Evolutionary conservation across 306 rosid species (phyloP).

Genomic region (Astragalus glycyphyllos): DNA sequence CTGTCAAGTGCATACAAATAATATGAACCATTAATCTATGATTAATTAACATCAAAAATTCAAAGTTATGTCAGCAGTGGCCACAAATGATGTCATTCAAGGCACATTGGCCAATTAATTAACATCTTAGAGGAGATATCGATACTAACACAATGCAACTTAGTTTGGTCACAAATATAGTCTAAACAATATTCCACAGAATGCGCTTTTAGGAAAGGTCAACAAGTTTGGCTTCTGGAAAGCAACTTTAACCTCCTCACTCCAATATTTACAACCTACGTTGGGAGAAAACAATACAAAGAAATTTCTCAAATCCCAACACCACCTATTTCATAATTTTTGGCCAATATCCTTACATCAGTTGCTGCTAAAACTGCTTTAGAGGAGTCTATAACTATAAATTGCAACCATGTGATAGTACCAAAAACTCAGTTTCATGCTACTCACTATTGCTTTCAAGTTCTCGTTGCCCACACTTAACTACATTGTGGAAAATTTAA

Average conservation of each 20-base stretch:
- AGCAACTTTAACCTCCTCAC: neutral
- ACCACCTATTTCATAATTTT: neutral
- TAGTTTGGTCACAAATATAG: neutral
- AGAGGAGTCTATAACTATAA: neutral
- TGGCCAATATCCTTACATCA: neutral
- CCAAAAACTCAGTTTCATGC: slow-evolving; percentile 4
- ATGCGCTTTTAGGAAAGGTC: neutral
- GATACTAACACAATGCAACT: slow-evolving; percentile 31
- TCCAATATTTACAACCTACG: neutral
- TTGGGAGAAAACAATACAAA: neutral
- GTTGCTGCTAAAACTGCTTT: neutral
- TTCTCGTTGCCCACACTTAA: neutral
- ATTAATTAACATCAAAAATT: neutral
- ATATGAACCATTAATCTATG: neutral
- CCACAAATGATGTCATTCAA: slow-evolving; percentile 28
- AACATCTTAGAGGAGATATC: slow-evolving; percentile 16
- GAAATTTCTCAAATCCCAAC: neutral
- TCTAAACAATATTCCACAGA: slow-evolving; percentile 2
- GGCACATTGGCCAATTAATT: slow-evolving; percentile 34
- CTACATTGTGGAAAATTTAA: neutral
- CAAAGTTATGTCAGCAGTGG: slow-evolving; percentile 14
- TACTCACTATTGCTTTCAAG: slow-evolving; percentile 7
- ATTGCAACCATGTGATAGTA: neutral
- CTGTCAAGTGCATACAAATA: slow-evolving; percentile 1
- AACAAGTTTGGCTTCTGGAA: slow-evolving; percentile 6